These are phyloP conservation scores for Paecilomyces variotii DNA, from an alignment of 2,329 filamentous ascomycete species.

Conservation along the genomic window DNA sequence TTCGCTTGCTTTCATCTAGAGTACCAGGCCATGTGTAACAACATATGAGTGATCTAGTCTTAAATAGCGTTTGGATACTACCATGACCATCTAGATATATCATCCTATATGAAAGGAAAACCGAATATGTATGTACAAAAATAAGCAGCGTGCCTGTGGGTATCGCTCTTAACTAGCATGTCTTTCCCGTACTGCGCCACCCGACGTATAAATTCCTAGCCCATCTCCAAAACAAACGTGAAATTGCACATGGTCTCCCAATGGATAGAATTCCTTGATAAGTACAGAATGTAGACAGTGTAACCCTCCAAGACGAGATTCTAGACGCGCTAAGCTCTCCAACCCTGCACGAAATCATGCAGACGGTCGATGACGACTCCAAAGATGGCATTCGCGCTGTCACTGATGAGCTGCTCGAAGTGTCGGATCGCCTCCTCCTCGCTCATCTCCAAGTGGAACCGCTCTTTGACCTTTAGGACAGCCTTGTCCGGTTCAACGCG, in stretches of 20 bases:
- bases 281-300: neutral
- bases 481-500: conserved; percentile 87
- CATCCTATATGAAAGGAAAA: neutral
- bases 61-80: neutral
- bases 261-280: neutral
- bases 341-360: conserved; percentile 88
- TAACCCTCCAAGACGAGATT: no score
- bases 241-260: neutral
- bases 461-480: conserved; percentile 87
- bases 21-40: no score
- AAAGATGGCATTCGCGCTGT: conserved; percentile 81
- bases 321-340: conserved; percentile 53
- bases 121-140: neutral
- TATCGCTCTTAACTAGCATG: neutral
- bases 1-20: no score
- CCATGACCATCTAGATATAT: neutral
- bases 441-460: conserved; percentile 82
- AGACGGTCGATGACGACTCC: conserved; percentile 91
- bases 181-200: neutral
- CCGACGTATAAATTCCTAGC: neutral
- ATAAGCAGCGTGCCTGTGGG: neutral
- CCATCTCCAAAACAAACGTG: neutral
- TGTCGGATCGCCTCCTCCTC: conserved; percentile 88
- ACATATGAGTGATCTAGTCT: neutral
- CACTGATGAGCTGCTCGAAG: conserved; percentile 83